These are phyloP conservation scores for Agrocybe praecox DNA, from an alignment of 768 basidiomycete genomes.

Conservation along the genomic window DNA sequence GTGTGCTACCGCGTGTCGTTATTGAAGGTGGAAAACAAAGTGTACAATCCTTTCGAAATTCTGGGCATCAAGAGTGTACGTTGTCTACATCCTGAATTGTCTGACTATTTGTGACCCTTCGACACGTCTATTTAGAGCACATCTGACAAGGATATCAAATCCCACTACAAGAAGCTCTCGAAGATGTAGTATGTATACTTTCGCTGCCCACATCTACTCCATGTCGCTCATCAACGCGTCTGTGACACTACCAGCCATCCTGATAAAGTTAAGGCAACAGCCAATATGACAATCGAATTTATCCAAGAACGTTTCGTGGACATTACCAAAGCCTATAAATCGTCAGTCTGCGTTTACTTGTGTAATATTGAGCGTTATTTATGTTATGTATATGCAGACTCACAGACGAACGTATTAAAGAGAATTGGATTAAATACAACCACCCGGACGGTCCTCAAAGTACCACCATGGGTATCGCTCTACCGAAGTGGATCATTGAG, in stretches of 20 bases:
- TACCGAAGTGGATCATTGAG: constrained; percentile 93
- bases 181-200: constrained; percentile 67
- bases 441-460: constrained; percentile 98
- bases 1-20: constrained; percentile 67
- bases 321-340: constrained; percentile 97
- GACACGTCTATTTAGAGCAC: constrained; percentile 44
- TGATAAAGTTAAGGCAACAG: constrained; percentile 87
- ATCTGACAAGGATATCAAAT: constrained; percentile 91
- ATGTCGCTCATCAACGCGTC: not conserved
- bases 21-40: constrained; percentile 59
- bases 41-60: constrained; percentile 96
- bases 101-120: not conserved
- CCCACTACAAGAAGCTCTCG: constrained; percentile 92
- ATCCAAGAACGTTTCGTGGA: constrained; percentile 88
- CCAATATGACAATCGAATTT: constrained; percentile 83
- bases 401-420: constrained; percentile 90
- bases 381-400: constrained; percentile 47
- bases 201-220: not conserved
- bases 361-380: not conserved
- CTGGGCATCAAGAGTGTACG: constrained; percentile 74
- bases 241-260: constrained; percentile 68
- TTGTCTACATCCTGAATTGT: constrained; percentile 10
- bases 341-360: constrained; percentile 48
- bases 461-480: constrained; percentile 90
- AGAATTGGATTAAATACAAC: constrained; percentile 87